Base-by-base conservation (phyloP, 108 stramenopile genomes). In the Ochromonas danica region DNA sequence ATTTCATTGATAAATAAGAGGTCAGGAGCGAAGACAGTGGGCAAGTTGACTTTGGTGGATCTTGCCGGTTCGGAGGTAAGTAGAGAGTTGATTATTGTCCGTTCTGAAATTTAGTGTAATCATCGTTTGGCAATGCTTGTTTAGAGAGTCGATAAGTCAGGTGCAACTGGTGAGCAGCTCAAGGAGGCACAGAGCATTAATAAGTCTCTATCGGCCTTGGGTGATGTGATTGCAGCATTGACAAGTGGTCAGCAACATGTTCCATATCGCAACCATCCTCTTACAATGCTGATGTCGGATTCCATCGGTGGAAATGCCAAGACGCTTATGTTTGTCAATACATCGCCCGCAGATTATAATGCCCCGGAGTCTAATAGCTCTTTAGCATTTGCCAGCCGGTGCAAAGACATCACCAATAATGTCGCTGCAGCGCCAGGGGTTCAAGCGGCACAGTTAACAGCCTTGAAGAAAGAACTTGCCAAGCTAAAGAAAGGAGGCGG, bases 171-270 rank as follows among this genome's bases (percentile, higher is more conserved):
- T 57, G 83, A 84, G 78, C 80, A 86, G 31, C 71, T 90, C 30
- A 89, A 89, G 72, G 92, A 93, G 83, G 91, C 89, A 14, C 81
- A 79, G 43, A 88, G 91, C 89, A 92, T 93, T 75, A 93, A 93
- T 75, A 88, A 88, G 82, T 91, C 92, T 28, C 79, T 94, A 62
- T 84, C 90, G 6, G 85, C 89, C 31, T 80, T 95, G 38, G 83
- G 88, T 71, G 86, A 89, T n/a, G 82, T 90, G n/a, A 85, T 95
- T 30, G 87, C 87, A 45, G 86, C 87, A 0, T 72, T 92, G 30
- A 75, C 89, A 40, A 86, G 72, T 62, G 80, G 77, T 43, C 80
- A 78, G 67, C 71, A 82, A 31, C 91, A 92, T 75, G 82, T 92
- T 25, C 90, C 91, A 1, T 92, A 87, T 80, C 81, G 91, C 61